These are phyloP conservation scores for Pythium myriotylum DNA, from an alignment of 352 stramenopile genomes.

Conservation along the genomic window DNA sequence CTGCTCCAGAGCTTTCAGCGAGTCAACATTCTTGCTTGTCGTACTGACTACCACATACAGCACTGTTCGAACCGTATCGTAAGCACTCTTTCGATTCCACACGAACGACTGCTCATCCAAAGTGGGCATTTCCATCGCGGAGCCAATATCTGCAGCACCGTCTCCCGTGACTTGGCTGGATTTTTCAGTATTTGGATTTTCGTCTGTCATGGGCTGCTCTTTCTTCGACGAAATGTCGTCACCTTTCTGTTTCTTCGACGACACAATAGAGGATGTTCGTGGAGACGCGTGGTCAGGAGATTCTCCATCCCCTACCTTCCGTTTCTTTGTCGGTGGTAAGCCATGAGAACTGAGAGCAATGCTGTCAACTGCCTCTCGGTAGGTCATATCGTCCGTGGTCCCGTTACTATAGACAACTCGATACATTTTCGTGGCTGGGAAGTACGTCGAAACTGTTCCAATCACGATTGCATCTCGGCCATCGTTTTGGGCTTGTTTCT, in stretches of 20 bases:
- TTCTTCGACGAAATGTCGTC: conserved; percentile 4
- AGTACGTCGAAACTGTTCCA: conserved; percentile 68
- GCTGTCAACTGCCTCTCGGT: conserved; percentile 62
- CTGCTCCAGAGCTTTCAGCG: conserved; percentile 14
- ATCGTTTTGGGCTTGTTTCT: conserved; percentile 31
- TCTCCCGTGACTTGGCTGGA: not conserved
- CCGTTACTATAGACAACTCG: conserved; percentile 67
- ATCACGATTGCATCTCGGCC: conserved; percentile 35
- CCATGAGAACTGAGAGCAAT: conserved; percentile 35
- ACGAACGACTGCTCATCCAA: conserved; percentile 16
- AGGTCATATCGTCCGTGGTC: conserved; percentile 57
- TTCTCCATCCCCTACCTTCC: conserved; percentile 26
- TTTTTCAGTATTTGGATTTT: conserved; percentile 24
- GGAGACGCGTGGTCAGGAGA: too few species aligned
- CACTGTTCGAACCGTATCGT: conserved; percentile 57
- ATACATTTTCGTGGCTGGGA: conserved; percentile 78
- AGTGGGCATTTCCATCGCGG: conserved; percentile 1
- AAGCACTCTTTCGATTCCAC: conserved; percentile 33
- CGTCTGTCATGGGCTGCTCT: not conserved
- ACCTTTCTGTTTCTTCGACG: conserved; percentile 19
- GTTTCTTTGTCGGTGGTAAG: conserved; percentile 43
- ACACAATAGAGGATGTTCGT: not conserved
- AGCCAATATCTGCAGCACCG: not conserved
- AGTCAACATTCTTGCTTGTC: conserved; percentile 26
- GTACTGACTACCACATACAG: conserved; percentile 62